phyloP scores from a whole-genome alignment of 768 basidiomycete genomes.

The Suillus paluster region DNA sequence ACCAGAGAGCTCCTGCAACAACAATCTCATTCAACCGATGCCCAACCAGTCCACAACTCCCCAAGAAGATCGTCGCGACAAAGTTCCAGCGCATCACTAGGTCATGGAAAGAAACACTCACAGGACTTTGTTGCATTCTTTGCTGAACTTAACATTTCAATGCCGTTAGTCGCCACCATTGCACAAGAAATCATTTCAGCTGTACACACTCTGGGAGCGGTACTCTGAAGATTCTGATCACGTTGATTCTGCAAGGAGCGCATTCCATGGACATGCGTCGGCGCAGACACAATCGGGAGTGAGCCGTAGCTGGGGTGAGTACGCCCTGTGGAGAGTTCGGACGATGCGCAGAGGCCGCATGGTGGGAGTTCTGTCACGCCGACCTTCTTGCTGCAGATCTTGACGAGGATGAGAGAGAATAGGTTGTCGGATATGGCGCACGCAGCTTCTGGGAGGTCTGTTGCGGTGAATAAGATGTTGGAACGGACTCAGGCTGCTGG shows the following conservation, averaged over 20 bases:
- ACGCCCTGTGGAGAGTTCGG: conserved; percentile 31
- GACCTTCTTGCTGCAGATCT: conserved; percentile 53
- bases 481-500: conserved; percentile 73
- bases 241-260: conserved; percentile 26
- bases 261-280: conserved; percentile 21
- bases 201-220: conserved; percentile 89
- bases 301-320: conserved; percentile 29
- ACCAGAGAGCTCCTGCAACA: conserved; percentile 51
- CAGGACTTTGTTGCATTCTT: conserved; percentile 84
- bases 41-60: conserved; percentile 36
- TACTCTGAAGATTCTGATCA: conserved; percentile 69
- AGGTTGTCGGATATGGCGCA: conserved; percentile 61
- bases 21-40: conserved; percentile 34
- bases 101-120: conserved; percentile 37
- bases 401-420: conserved; percentile 71
- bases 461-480: conserved; percentile 71
- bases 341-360: conserved; percentile 23
- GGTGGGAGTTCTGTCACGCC: conserved; percentile 69
- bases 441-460: conserved; percentile 50
- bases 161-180: conserved; percentile 80
- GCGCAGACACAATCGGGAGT: conserved; percentile 19
- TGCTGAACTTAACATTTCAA: conserved; percentile 82
- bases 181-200: conserved; percentile 88
- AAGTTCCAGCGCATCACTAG: conserved; percentile 36
- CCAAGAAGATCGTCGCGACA: conserved; percentile 62